Conservation (phyloP, 495 filamentous ascomycete genomes). For the Trichoderma virens region DNA sequence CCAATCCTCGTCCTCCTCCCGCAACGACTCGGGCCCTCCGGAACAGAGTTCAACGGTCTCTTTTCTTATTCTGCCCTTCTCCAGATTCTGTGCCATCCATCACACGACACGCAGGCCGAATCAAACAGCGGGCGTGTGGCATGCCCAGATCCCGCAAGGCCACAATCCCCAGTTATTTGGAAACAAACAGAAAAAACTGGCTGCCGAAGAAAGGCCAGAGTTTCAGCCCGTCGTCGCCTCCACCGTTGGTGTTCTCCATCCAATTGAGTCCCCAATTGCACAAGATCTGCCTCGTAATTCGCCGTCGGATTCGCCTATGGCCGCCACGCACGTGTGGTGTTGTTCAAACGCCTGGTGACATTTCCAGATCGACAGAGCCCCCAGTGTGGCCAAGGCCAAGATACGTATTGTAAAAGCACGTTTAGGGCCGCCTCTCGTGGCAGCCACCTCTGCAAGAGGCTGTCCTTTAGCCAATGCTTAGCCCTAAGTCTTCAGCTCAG, state of each 20-base stretch:
- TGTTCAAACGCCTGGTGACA: background rate
- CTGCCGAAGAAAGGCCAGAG: constrained; percentile 1
- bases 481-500: too few species aligned
- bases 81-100: background rate
- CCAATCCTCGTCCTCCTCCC: too few species aligned
- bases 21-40: background rate
- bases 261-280: background rate
- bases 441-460: background rate
- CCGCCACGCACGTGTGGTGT: background rate
- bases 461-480: background rate
- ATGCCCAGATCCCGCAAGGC: background rate
- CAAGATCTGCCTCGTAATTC: background rate
- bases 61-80: background rate
- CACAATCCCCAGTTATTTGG: background rate
- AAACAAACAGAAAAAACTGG: background rate
- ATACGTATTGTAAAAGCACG: too few species aligned
- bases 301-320: background rate
- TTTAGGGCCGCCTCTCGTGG: background rate
- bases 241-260: background rate
- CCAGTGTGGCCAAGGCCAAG: background rate
- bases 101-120: background rate
- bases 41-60: constrained; percentile 1
- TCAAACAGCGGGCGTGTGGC: background rate
- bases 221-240: background rate
- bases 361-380: background rate